phyloP scores from a whole-genome alignment of 1,284 basidiomycete genomes.

The Vanrija sp. region DNA sequence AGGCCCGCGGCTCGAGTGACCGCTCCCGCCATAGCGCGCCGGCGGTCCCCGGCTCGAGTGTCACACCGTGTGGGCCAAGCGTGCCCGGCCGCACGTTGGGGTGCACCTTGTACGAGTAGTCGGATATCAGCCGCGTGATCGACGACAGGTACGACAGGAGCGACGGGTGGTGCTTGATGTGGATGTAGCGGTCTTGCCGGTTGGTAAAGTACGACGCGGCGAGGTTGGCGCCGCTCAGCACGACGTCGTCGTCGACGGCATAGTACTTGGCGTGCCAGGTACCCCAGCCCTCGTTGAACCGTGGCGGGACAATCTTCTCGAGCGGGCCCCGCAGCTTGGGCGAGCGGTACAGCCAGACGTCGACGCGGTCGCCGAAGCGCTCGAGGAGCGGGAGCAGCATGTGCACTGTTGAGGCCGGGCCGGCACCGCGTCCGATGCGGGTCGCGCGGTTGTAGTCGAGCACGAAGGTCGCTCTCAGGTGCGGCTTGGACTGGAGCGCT shows the following conservation, averaged over 20 bases:
- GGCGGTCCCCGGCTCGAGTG: neutral
- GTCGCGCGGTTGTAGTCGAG: slow-evolving; percentile 91
- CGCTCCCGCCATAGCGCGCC: slow-evolving; percentile 14
- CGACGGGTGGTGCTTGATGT: slow-evolving; percentile 60
- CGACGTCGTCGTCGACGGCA: slow-evolving; percentile 82
- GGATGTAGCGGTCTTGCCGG: slow-evolving; percentile 89
- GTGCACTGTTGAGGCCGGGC: slow-evolving; percentile 60
- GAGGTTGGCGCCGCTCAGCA: slow-evolving; percentile 95
- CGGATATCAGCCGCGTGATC: slow-evolving; percentile 65
- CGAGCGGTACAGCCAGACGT: slow-evolving; percentile 76
- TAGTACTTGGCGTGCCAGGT: slow-evolving; percentile 98
- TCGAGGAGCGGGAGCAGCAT: slow-evolving; percentile 68
- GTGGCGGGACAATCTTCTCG: slow-evolving; percentile 74
- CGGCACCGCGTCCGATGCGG: slow-evolving; percentile 56
- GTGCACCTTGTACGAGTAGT: slow-evolving; percentile 62
- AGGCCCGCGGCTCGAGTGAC: slow-evolving; percentile 35
- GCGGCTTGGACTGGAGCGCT: slow-evolving; percentile 59
- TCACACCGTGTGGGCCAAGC: slow-evolving; percentile 10
- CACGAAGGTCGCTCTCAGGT: slow-evolving; percentile 67
- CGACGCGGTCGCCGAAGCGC: slow-evolving; percentile 69
- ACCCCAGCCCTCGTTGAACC: slow-evolving; percentile 98
- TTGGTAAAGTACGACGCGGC: slow-evolving; percentile 92
- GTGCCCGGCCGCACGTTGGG: slow-evolving; percentile 8
- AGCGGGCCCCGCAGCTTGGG: slow-evolving; percentile 74
- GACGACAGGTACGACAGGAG: slow-evolving; percentile 79